Evolutionary conservation across 176 grass and related monocot genomes (phyloP).

Genomic region (Bonia amplexicaulis): DNA sequence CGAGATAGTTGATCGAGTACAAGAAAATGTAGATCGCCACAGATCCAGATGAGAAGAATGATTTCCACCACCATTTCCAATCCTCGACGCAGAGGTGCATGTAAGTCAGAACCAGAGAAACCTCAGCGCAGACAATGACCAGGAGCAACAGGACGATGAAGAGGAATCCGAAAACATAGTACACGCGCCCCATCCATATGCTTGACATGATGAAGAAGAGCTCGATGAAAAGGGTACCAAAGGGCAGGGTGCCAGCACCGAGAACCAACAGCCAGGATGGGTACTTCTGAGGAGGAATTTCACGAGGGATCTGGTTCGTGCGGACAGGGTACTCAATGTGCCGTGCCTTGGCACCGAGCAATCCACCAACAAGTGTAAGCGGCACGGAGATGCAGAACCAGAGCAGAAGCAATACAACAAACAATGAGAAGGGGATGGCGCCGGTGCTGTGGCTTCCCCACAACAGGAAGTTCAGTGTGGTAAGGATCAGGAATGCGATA

Average conservation of each 20-base stretch:
- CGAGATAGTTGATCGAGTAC: conserved; percentile 72
- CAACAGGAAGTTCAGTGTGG: conserved; percentile 73
- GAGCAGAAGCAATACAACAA: conserved; percentile 58
- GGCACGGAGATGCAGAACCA: conserved; percentile 82
- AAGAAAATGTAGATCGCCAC: conserved; percentile 79
- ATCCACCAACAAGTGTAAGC: conserved; percentile 64
- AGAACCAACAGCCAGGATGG: conserved; percentile 76
- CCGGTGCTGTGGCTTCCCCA: conserved; percentile 85
- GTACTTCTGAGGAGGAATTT: conserved; percentile 75
- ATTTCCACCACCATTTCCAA: conserved; percentile 92
- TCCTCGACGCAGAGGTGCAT: conserved; percentile 82
- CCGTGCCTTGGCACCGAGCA: conserved; percentile 61
- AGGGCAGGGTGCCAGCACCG: conserved; percentile 69
- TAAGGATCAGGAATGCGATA: conserved; percentile 78
- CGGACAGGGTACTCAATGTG: conserved; percentile 79
- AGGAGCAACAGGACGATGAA: conserved; percentile 67
- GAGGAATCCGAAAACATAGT: conserved; percentile 78
- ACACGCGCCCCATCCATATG: conserved; percentile 78
- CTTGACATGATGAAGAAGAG: conserved; percentile 93
- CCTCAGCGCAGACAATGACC: conserved; percentile 66
- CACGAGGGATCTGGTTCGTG: conserved; percentile 78
- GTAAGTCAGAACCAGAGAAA: conserved; percentile 75
- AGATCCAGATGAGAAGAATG: conserved; percentile 74
- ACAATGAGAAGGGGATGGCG: conserved; percentile 67
- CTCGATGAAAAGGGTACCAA: conserved; percentile 76